Evolutionary conservation across 2,329 filamentous ascomycete genomes (phyloP).

Genomic region (Alternaria sp.): DNA sequence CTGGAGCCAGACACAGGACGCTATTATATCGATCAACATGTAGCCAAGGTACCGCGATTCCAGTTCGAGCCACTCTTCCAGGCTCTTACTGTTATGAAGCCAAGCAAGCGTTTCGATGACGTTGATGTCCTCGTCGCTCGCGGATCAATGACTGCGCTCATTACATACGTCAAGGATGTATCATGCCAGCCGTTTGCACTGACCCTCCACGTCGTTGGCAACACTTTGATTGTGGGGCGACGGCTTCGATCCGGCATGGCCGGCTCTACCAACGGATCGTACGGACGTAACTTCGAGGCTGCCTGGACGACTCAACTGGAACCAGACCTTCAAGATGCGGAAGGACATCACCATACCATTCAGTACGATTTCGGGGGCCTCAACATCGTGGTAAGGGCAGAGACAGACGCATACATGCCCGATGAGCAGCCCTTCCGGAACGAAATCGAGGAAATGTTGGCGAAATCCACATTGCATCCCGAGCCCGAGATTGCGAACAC

Average conservation of each 20-base stretch:
- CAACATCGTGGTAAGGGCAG: neutral
- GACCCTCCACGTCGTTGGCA: neutral
- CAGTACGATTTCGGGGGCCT: neutral
- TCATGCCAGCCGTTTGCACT: neutral
- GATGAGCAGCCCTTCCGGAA: neutral
- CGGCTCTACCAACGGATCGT: neutral
- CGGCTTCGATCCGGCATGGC: neutral
- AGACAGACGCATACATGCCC: neutral
- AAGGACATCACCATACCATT: neutral
- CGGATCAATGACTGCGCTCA: neutral
- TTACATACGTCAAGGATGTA: neutral
- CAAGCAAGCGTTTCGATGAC: neutral
- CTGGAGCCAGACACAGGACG: neutral
- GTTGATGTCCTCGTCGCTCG: neutral
- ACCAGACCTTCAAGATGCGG: neutral
- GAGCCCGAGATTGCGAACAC: neutral
- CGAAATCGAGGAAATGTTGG: neutral
- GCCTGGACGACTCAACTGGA: neutral
- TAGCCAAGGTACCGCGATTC: neutral
- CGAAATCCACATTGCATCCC: neutral
- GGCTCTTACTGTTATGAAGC: neutral
- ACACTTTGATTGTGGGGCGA: neutral
- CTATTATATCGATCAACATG: neutral
- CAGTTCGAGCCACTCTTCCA: neutral
- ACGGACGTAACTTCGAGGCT: neutral